Evolutionary conservation across 1,139 yeast species (phyloP).

Genomic region (Pneumocystis wakefieldiae): DNA sequence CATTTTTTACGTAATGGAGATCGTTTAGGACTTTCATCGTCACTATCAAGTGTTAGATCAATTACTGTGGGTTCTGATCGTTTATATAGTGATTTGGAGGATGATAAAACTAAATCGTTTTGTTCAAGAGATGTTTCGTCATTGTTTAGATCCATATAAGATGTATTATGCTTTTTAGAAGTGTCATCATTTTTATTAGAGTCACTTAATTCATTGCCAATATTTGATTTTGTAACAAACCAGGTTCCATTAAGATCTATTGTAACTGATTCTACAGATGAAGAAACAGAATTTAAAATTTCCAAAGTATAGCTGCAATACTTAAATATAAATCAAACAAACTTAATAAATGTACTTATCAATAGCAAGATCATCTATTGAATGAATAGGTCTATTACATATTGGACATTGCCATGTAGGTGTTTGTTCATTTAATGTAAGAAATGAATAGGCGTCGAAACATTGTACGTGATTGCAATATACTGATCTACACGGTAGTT

Average conservation of each 20-base stretch:
- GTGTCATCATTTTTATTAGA: conserved; percentile 5
- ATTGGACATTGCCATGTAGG: conserved; percentile 33
- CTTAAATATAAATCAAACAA: not conserved
- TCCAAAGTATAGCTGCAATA: conserved; percentile 19
- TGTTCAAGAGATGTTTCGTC: conserved; percentile 1
- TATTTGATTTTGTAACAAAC: conserved; percentile 15
- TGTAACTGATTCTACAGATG: conserved; percentile 22
- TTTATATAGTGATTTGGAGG: conserved; percentile 4
- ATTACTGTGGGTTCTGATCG: conserved; percentile 13
- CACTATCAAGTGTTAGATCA: conserved; percentile 18
- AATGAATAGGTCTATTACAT: conserved; percentile 23
- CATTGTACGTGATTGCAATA: conserved; percentile 30
- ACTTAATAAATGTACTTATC: conserved; percentile 21
- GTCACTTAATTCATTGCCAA: conserved; percentile 14
- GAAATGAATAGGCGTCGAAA: conserved; percentile 27
- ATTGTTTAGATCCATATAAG: not conserved
- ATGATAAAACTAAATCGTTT: not conserved
- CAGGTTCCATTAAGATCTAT: conserved; percentile 28
- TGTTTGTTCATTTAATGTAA: conserved; percentile 29
- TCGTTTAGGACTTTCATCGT: conserved; percentile 14
- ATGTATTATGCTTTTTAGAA: not conserved
- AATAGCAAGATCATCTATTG: conserved; percentile 23
- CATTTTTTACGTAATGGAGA: not conserved
- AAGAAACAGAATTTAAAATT: conserved; percentile 20
- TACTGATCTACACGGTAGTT: conserved; percentile 26